These are phyloP conservation scores for Myriosclerotinia scirpicola DNA, from an alignment of 2,329 filamentous ascomycete genomes.

Conservation along the genomic window DNA sequence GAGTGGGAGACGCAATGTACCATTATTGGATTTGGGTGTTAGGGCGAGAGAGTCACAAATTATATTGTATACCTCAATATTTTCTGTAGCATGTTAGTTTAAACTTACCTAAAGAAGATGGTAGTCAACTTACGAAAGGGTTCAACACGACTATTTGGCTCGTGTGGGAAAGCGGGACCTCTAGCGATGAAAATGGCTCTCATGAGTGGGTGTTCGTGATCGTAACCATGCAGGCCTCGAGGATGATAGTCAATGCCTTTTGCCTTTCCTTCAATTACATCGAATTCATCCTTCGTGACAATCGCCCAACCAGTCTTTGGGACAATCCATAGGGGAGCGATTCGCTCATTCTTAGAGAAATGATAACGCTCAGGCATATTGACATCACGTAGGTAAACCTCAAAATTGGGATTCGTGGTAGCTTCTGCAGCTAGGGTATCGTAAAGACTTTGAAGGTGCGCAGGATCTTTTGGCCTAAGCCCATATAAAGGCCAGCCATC, in stretches of 20 bases:
- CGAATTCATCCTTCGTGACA: constrained; percentile 75
- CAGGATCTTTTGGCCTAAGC: constrained; percentile 71
- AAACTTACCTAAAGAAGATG: not conserved
- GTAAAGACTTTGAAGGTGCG: constrained; percentile 68
- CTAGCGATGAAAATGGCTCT: constrained; percentile 90
- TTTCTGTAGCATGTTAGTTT: constrained; percentile 60
- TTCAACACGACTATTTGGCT: constrained; percentile 74
- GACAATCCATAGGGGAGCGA: constrained; percentile 92
- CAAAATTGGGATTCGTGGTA: constrained; percentile 65
- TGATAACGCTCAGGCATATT: constrained; percentile 94
- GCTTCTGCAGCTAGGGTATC: constrained; percentile 57
- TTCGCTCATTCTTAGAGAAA: constrained; percentile 82
- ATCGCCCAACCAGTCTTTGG: constrained; percentile 93
- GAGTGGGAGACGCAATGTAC: constrained; percentile 74
- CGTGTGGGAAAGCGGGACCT: constrained; percentile 88
- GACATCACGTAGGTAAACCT: constrained; percentile 81
- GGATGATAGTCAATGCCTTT: constrained; percentile 72
- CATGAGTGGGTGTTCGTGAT: constrained; percentile 94
- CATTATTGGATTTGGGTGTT: constrained; percentile 76
- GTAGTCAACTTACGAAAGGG: constrained; percentile 69
- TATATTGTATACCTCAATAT: constrained; percentile 93
- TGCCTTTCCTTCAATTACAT: constrained; percentile 65
- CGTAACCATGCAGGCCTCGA: constrained; percentile 87
- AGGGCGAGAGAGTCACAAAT: constrained; percentile 84
- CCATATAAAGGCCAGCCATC: constrained; percentile 96